These are phyloP conservation scores for Ustilago sp. DNA, from an alignment of 1,284 basidiomycete genomes.

Conservation along the genomic window DNA sequence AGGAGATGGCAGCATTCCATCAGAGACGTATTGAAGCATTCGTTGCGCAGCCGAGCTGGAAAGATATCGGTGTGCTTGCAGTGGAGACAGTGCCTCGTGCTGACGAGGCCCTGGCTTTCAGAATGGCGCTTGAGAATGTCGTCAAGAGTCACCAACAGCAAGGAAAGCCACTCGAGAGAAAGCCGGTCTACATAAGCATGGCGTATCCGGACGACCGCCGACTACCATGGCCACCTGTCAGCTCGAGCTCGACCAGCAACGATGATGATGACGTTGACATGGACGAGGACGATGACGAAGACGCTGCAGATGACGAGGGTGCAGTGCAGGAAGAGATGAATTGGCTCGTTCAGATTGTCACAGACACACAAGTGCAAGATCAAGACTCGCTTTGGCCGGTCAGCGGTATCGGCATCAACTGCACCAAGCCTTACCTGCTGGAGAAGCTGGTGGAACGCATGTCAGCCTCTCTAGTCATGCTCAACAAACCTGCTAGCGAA, in stretches of 20 bases:
- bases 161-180: constrained; percentile 31
- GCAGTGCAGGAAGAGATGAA: constrained; percentile 47
- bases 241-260: neutral
- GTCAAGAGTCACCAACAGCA: constrained; percentile 18
- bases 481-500: constrained; percentile 23
- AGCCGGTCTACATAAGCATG: constrained; percentile 57
- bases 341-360: constrained; percentile 45
- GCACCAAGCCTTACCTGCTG: constrained; percentile 60
- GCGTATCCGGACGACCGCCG: constrained; percentile 48
- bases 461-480: constrained; percentile 33
- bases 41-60: constrained; percentile 38
- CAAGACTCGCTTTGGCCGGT: constrained; percentile 45
- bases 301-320: constrained; percentile 21
- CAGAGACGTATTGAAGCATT: constrained; percentile 49
- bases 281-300: constrained; percentile 35
- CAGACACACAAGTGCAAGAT: constrained; percentile 38
- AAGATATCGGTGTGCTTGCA: constrained; percentile 53
- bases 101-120: constrained; percentile 60
- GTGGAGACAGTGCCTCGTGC: constrained; percentile 62
- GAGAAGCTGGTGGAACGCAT: constrained; percentile 43
- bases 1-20: constrained; percentile 56
- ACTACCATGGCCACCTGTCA: constrained; percentile 49
- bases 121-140: constrained; percentile 47
- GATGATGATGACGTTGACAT: constrained; percentile 38
- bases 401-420: constrained; percentile 62